A percentile compares a stretch with the other conserved stretches of the same genome.
phyloP scores from a whole-genome alignment of 768 basidiomycete species.

The Suillus fuscotomentosus region DNA sequence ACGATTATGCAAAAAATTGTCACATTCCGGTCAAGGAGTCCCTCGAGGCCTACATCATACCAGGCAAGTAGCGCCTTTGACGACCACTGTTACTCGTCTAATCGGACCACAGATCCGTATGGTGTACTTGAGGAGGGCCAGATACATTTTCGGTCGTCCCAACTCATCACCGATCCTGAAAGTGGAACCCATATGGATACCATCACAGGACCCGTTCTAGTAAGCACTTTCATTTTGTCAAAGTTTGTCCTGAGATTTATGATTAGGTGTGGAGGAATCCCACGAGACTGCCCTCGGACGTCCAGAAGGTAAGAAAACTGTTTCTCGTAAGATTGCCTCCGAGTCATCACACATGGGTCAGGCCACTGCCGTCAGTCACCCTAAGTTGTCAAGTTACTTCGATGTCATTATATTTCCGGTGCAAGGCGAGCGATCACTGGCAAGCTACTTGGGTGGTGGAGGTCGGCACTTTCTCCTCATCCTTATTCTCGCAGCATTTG shows the following conservation, averaged over 20 bases:
- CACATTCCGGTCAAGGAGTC: conserved; percentile 55
- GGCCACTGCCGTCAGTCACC: conserved; percentile 58
- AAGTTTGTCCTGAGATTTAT: not conserved
- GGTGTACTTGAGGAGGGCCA: conserved; percentile 59
- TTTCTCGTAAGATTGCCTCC: not conserved
- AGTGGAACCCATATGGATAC: conserved; percentile 40
- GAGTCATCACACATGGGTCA: conserved; percentile 20
- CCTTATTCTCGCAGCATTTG: not conserved
- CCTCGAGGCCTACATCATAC: conserved; percentile 61
- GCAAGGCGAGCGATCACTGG: conserved; percentile 56
- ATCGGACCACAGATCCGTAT: conserved; percentile 51
- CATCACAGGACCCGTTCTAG: conserved; percentile 60
- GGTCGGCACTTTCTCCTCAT: conserved; percentile 40
- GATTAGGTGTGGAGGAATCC: conserved; percentile 56
- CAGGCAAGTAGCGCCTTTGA: conserved; percentile 43
- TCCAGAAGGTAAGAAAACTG: conserved; percentile 53
- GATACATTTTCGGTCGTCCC: conserved; percentile 53
- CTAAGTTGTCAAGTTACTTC: conserved; percentile 47
- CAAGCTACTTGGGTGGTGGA: conserved; percentile 70
- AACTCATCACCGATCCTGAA: conserved; percentile 26
- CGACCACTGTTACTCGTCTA: not conserved
- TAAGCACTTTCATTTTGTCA: conserved; percentile 29
- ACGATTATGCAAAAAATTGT: conserved; percentile 50
- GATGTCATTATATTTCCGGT: conserved; percentile 58
- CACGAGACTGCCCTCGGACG: conserved; percentile 66